Conservation (phyloP, 2,329 filamentous ascomycete species). For the Fusarium bactridioides region DNA sequence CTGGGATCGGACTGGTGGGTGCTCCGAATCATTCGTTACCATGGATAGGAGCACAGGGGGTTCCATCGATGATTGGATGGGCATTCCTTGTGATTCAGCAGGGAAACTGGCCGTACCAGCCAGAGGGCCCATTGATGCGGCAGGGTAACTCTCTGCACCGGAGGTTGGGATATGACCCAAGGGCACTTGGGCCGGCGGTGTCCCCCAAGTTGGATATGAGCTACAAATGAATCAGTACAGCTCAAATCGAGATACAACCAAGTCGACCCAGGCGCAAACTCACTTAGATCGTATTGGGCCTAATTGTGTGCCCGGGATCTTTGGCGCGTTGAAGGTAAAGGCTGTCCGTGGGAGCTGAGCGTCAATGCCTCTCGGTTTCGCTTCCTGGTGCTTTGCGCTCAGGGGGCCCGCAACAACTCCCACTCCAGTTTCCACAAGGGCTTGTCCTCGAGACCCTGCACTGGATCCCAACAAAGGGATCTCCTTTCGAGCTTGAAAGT, state of each 20-base stretch:
- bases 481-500: constrained; percentile 94
- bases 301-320: constrained; percentile 62
- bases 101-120: constrained; percentile 57
- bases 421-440: constrained; percentile 68
- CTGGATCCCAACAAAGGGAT: constrained; percentile 83
- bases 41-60: constrained; percentile 62
- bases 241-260: not conserved
- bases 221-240: constrained; percentile 50
- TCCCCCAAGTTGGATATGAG: constrained; percentile 65
- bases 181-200: constrained; percentile 52
- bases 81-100: constrained; percentile 62
- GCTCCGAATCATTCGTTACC: constrained; percentile 56
- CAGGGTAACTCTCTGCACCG: constrained; percentile 56
- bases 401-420: constrained; percentile 67
- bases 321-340: constrained; percentile 66
- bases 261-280: constrained; percentile 42
- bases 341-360: constrained; percentile 64
- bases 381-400: constrained; percentile 62
- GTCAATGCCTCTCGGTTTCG: constrained; percentile 59
- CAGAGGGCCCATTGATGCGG: constrained; percentile 60
- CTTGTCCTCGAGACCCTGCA: constrained; percentile 80
- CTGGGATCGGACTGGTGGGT: constrained; percentile 59
- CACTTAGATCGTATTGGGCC: constrained; percentile 66
- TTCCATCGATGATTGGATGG: constrained; percentile 60
- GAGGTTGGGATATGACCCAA: constrained; percentile 60